A percentile compares a stretch with the other conserved stretches of the same genome.
Evolutionary conservation across 352 stramenopile genomes (phyloP).

Genomic region (Phytophthora fragariae): DNA sequence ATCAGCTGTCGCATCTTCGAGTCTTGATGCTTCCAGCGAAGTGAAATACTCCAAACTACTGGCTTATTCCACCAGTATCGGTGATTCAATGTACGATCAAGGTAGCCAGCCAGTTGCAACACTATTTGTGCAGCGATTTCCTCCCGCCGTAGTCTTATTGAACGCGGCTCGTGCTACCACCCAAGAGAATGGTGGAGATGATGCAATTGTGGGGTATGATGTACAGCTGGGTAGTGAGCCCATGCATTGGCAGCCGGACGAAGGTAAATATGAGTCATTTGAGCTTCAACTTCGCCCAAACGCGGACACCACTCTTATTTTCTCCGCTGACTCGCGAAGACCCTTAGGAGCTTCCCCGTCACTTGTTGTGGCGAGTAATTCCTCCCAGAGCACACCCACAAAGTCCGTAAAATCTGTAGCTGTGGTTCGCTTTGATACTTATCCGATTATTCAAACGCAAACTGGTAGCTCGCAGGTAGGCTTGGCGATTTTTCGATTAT

Average conservation of each 20-base stretch:
- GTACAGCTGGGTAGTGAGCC: slow-evolving; percentile 58
- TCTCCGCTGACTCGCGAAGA: slow-evolving; percentile 22
- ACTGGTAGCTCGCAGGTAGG: slow-evolving; percentile 68
- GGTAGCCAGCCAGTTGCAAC: slow-evolving; percentile 17
- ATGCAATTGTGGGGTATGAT: slow-evolving; percentile 40
- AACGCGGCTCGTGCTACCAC: slow-evolving; percentile 42
- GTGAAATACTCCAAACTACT: slow-evolving; percentile 42
- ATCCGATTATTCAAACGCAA: slow-evolving; percentile 32
- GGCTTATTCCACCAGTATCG: slow-evolving; percentile 35
- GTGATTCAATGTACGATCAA: slow-evolving; percentile 54
- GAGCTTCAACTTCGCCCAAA: slow-evolving; percentile 42
- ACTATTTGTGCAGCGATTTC: slow-evolving; percentile 58
- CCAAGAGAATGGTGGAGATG: slow-evolving; percentile 52
- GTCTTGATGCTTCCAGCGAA: slow-evolving; percentile 5
- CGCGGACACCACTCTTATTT: slow-evolving; percentile 59
- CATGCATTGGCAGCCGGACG: slow-evolving; percentile 68
- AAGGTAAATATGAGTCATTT: slow-evolving; percentile 43
- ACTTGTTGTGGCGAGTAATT: slow-evolving; percentile 55
- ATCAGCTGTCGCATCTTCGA: slow-evolving; percentile 16
- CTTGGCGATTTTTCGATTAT: slow-evolving; percentile 58
- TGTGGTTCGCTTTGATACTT: slow-evolving; percentile 51
- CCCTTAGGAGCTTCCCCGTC: slow-evolving; percentile 24
- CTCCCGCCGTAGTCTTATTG: slow-evolving; percentile 44
- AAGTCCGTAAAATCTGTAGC: slow-evolving; percentile 41
- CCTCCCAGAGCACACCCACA: slow-evolving; percentile 48